Evolutionary conservation across 2,329 filamentous ascomycete species (phyloP).

Genomic region (Aspergillus eucalypticola): DNA sequence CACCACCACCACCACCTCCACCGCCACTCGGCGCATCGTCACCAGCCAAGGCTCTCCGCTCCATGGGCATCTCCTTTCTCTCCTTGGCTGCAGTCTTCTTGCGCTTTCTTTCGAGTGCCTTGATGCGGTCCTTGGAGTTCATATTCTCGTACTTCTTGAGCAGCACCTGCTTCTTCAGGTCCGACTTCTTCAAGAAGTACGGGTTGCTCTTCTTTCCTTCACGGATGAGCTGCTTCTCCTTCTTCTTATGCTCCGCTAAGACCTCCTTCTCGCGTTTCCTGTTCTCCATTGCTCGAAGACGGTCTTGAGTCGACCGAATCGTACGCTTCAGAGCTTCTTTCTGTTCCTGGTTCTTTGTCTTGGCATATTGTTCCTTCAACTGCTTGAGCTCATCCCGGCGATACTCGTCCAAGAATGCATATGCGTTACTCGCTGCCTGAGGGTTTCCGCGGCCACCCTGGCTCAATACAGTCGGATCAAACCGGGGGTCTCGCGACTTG

Average conservation of each 20-base stretch:
- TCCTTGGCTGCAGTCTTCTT: constrained; percentile 90
- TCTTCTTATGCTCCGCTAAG: constrained; percentile 71
- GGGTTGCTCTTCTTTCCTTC: constrained; percentile 79
- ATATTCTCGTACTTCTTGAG: constrained; percentile 77
- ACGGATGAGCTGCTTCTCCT: constrained; percentile 80
- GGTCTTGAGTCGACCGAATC: constrained; percentile 76
- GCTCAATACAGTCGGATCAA: constrained; percentile 64
- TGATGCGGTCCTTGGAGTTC: constrained; percentile 82
- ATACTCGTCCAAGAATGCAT: constrained; percentile 86
- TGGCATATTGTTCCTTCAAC: constrained; percentile 67
- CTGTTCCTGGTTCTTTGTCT: constrained; percentile 63
- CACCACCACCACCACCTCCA: constrained; percentile 23
- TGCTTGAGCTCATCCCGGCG: constrained; percentile 77
- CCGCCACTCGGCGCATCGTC: constrained; percentile 20
- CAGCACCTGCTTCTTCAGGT: constrained; percentile 83
- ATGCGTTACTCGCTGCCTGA: constrained; percentile 66
- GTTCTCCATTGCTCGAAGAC: constrained; percentile 67
- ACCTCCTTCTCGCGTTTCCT: constrained; percentile 71
- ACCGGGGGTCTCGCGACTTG: constrained; percentile 82
- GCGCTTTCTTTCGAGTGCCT: constrained; percentile 78
- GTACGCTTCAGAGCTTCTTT: constrained; percentile 71
- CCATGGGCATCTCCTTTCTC: constrained; percentile 70
- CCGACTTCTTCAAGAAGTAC: constrained; percentile 88
- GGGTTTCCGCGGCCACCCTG: constrained; percentile 34
- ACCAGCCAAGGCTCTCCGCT: constrained; percentile 46